Conservation (phyloP, 441 rosid species). For the Populus hybrid region DNA sequence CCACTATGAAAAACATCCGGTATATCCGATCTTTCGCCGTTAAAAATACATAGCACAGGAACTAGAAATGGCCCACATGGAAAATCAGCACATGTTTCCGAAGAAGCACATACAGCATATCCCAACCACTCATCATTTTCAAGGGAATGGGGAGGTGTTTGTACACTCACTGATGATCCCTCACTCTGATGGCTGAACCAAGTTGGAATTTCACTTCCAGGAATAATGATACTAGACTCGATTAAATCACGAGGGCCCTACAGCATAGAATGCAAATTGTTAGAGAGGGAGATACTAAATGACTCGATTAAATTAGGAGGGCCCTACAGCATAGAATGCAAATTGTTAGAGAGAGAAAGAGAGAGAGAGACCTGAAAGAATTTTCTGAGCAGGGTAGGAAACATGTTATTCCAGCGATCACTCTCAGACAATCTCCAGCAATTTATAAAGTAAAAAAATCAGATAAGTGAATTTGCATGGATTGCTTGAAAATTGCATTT, state of each 20-base stretch:
- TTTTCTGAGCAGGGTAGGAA: no score
- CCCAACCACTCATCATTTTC: not conserved
- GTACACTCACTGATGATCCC: not conserved
- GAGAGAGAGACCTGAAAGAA: no score
- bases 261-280: not conserved
- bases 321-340: not conserved
- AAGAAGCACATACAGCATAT: not conserved
- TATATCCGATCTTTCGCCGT: no score
- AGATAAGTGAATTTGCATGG: no score
- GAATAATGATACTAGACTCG: not conserved
- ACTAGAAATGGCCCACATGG: rapidly evolving
- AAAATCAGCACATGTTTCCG: no score
- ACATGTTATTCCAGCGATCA: no score
- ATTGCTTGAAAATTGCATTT: no score
- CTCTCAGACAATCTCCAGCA: no score
- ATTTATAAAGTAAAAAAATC: no score
- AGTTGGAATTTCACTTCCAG: not conserved
- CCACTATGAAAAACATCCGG: no score
- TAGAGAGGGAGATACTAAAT: not conserved
- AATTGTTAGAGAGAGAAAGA: no score
- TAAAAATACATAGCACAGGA: no score
- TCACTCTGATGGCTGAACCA: conserved; percentile 7
- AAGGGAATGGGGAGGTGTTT: not conserved
- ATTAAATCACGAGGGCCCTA: not conserved
- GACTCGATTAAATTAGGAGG: not conserved